Evolutionary conservation across 2,329 filamentous ascomycete species (phyloP).

Genomic region (Aspergillus ochraceus): DNA sequence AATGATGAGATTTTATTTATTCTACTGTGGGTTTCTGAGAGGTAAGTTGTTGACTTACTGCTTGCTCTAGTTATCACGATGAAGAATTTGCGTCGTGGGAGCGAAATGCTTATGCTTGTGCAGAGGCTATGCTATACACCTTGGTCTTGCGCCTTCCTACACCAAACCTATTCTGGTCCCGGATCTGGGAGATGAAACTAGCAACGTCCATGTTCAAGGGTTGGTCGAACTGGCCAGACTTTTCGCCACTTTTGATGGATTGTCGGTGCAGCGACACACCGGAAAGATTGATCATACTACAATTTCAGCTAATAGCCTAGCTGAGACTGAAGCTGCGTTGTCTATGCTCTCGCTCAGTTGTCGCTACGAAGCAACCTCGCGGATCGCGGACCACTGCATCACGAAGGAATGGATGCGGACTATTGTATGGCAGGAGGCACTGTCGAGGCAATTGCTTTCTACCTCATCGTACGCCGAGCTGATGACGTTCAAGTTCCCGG

Average conservation of each 20-base stretch:
- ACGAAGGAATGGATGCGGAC: conserved; percentile 35
- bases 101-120: neutral
- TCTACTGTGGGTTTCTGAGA: conserved; percentile 32
- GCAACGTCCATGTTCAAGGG: conserved; percentile 23
- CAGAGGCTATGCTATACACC: conserved; percentile 33
- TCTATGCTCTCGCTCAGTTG: conserved; percentile 17
- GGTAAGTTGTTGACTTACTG: conserved; percentile 15
- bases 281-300: neutral
- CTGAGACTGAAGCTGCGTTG: conserved; percentile 22
- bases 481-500: conserved; percentile 29
- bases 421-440: conserved; percentile 32
- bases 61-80: neutral
- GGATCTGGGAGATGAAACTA: neutral
- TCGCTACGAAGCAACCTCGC: conserved; percentile 15
- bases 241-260: conserved; percentile 26
- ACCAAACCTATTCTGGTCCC: conserved; percentile 12
- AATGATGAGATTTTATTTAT: conserved; percentile 28
- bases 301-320: conserved; percentile 11
- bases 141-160: conserved; percentile 29
- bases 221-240: conserved; percentile 26
- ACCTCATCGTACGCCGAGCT: conserved; percentile 20
- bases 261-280: conserved; percentile 9
- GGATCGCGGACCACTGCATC: conserved; percentile 30
- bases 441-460: conserved; percentile 26
- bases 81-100: neutral